Conservation (phyloP, 1,139 yeast genomes). For the Saccharomyces hybrid region DNA sequence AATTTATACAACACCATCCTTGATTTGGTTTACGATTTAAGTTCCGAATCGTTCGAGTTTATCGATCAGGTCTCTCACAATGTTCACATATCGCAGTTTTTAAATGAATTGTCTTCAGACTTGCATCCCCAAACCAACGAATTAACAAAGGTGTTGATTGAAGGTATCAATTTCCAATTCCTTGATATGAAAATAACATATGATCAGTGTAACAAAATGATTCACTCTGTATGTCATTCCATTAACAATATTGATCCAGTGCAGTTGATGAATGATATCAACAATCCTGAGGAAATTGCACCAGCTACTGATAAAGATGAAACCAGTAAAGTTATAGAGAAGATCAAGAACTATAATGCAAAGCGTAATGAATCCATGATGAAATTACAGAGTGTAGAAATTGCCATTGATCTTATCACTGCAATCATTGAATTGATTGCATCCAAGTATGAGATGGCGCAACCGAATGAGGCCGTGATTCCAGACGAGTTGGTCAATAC, state of each 20-base stretch:
- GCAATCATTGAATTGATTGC: conserved; percentile 59
- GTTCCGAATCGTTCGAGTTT: conserved; percentile 57
- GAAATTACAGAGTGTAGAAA: conserved; percentile 57
- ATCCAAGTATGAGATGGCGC: conserved; percentile 16
- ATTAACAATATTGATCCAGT: conserved; percentile 38
- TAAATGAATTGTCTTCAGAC: conserved; percentile 16
- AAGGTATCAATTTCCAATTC: conserved; percentile 56
- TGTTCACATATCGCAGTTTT: conserved; percentile 24
- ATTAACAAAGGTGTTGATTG: conserved; percentile 45
- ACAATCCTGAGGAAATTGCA: conserved; percentile 27
- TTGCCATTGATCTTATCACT: conserved; percentile 65
- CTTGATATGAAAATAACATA: conserved; percentile 35
- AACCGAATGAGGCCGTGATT: conserved; percentile 14
- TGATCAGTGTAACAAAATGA: conserved; percentile 26
- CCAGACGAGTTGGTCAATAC: conserved; percentile 30
- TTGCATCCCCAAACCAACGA: conserved; percentile 29
- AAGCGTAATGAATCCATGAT: conserved; percentile 42
- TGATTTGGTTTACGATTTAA: conserved; percentile 59
- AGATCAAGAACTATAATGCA: conserved; percentile 36
- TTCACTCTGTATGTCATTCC: conserved; percentile 29
- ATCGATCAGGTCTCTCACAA: conserved; percentile 34
- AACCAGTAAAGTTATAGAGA: conserved; percentile 38
- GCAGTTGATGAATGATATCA: conserved; percentile 20
- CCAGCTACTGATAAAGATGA: conserved; percentile 31
- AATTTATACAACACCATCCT: conserved; percentile 47